A percentile compares a stretch with the other conserved stretches of the same genome.
phyloP scores from a whole-genome alignment of 176 grass and related monocot genomes.

The Carex kokanica region DNA sequence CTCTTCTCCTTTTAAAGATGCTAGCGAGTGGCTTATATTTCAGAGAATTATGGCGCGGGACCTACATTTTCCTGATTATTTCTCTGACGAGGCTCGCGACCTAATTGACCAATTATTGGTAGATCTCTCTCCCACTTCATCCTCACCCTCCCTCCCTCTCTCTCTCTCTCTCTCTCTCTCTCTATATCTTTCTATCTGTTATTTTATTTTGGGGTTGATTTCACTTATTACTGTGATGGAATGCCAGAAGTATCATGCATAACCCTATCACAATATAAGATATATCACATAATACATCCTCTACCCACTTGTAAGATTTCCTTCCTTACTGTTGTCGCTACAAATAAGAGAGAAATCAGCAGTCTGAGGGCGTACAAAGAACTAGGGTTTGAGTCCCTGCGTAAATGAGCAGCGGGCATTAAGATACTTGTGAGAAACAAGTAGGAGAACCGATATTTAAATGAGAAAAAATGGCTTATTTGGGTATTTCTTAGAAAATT shows the following conservation, averaged over 20 bases:
- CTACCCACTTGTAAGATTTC: neutral
- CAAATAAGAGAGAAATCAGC: neutral
- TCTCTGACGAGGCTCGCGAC: conserved; percentile 78
- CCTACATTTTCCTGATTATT: conserved; percentile 74
- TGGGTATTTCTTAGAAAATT: neutral
- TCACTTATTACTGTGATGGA: neutral
- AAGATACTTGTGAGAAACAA: neutral
- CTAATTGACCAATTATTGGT: conserved; percentile 94
- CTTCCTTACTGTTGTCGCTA: neutral
- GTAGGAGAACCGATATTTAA: neutral
- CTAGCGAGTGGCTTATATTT: conserved; percentile 94
- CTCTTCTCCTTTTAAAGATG: conserved; percentile 93
- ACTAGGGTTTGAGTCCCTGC: neutral
- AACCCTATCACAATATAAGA: neutral
- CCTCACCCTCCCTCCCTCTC: neutral
- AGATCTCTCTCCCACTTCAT: conserved; percentile 13
- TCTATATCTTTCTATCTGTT: neutral
- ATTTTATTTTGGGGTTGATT: neutral
- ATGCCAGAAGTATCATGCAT: neutral
- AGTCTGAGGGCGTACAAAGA: neutral
- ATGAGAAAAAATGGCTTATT: neutral
- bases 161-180: neutral
- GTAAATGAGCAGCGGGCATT: neutral
- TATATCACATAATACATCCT: neutral
- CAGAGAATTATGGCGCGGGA: conserved; percentile 92